Conservation (phyloP, 352 stramenopile species). For the Hyaloperonospora arabidopsidis region DNA sequence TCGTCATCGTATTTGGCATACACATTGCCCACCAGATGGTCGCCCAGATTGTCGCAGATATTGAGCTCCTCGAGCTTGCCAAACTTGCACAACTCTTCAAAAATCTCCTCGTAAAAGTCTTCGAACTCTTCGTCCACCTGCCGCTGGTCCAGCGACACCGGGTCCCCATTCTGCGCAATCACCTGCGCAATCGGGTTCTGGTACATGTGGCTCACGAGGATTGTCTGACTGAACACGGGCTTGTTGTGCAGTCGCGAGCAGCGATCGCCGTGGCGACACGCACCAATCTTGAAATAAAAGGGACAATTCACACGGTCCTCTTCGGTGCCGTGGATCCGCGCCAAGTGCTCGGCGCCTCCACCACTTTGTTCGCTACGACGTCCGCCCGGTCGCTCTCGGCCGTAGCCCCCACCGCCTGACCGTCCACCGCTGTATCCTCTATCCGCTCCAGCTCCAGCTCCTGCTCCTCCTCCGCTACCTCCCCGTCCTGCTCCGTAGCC, state of each 20-base stretch:
- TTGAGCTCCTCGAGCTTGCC: conserved; percentile 97
- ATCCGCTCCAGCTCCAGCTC: conserved; percentile 42
- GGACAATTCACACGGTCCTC: conserved; percentile 98
- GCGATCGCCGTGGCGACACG: conserved; percentile 97
- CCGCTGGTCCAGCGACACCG: conserved; percentile 74
- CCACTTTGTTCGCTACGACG: conserved; percentile 59
- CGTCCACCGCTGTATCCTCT: conserved; percentile 31
- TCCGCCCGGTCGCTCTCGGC: conserved; percentile 45
- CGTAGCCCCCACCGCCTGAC: conserved; percentile 38
- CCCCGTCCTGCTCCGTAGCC: conserved; percentile 32
- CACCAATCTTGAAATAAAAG: conserved; percentile 99
- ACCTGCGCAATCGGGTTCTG: conserved; percentile 91
- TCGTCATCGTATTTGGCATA: conserved; percentile 99
- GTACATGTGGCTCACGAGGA: conserved; percentile 98
- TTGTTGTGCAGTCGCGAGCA: conserved; percentile 98
- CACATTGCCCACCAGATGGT: conserved; percentile 99
- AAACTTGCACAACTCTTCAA: conserved; percentile 97
- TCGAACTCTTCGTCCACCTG: conserved; percentile 95
- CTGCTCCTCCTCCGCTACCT: conserved; percentile 40
- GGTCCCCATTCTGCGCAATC: conserved; percentile 84
- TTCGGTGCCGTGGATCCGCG: conserved; percentile 96
- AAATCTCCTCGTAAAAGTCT: conserved; percentile 96
- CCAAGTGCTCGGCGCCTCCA: conserved; percentile 91
- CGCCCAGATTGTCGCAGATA: conserved; percentile 98
- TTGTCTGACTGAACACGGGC: conserved; percentile 97